A percentile compares a stretch with the other conserved stretches of the same genome.
These are phyloP conservation scores for Suillus weaverae DNA, from an alignment of 768 basidiomycete species.

Conservation along the genomic window DNA sequence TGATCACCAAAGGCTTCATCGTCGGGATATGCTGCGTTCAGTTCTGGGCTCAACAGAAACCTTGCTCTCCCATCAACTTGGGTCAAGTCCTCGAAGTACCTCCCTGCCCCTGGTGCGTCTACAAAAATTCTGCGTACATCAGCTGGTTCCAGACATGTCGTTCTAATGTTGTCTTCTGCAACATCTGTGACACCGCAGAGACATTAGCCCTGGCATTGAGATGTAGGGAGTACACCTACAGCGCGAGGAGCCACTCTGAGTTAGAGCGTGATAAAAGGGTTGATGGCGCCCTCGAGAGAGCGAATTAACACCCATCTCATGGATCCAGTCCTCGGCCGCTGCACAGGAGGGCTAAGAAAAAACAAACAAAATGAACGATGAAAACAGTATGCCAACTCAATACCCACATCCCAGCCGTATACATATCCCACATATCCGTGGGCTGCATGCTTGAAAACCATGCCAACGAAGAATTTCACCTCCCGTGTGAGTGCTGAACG, in stretches of 20 bases:
- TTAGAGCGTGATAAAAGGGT: conserved; percentile 47
- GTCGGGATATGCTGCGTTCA: conserved; percentile 45
- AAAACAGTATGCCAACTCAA: not conserved
- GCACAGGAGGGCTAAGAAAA: conserved; percentile 33
- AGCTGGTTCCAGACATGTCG: conserved; percentile 20
- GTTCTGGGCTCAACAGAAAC: conserved; percentile 43
- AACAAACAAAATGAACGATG: not conserved
- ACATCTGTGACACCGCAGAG: conserved; percentile 27
- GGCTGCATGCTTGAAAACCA: conserved; percentile 43
- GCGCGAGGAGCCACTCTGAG: conserved; percentile 34
- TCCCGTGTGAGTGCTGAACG: conserved; percentile 24
- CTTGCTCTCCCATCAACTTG: conserved; percentile 32
- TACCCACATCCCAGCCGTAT: conserved; percentile 48
- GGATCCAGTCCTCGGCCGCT: conserved; percentile 44
- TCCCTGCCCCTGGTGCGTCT: conserved; percentile 26
- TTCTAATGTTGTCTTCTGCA: conserved; percentile 36
- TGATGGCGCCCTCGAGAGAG: conserved; percentile 44
- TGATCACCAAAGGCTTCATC: conserved; percentile 39
- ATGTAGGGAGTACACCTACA: conserved; percentile 32
- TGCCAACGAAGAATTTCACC: conserved; percentile 49
- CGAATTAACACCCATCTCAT: conserved; percentile 41
- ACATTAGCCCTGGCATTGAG: not conserved
- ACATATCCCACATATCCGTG: conserved; percentile 46
- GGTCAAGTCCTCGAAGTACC: conserved; percentile 39
- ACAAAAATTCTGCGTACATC: conserved; percentile 25